Evolutionary conservation across 2,329 filamentous ascomycete species (phyloP).

Genomic region (Dendryphion nanum): DNA sequence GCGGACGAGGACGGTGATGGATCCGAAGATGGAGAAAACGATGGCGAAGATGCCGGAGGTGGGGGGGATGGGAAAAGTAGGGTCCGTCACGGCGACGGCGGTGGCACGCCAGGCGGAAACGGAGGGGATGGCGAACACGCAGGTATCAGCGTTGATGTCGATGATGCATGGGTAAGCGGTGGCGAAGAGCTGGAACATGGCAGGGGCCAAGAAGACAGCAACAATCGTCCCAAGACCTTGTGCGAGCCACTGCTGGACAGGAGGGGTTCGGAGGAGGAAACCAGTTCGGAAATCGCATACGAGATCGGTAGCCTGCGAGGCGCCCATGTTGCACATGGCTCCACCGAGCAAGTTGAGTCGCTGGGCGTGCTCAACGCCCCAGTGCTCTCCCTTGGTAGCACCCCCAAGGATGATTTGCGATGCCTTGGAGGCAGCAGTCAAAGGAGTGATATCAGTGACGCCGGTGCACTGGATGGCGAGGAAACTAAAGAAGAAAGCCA

Average conservation of each 20-base stretch:
- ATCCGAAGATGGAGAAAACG: slow-evolving; percentile 53
- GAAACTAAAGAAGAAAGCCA: slow-evolving; percentile 62
- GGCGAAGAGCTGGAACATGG: slow-evolving; percentile 67
- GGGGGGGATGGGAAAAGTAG: slow-evolving; percentile 54
- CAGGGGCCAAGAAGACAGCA: slow-evolving; percentile 65
- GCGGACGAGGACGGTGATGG: slow-evolving; percentile 53
- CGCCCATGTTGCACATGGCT: slow-evolving; percentile 41
- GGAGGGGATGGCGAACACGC: slow-evolving; percentile 62
- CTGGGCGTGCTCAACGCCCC: slow-evolving; percentile 54
- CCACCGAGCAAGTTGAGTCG: slow-evolving; percentile 66
- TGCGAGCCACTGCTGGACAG: slow-evolving; percentile 65
- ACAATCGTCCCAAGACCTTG: slow-evolving; percentile 63
- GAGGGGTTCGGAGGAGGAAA: slow-evolving; percentile 64
- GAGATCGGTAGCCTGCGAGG: slow-evolving; percentile 36
- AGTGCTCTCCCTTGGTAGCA: slow-evolving; percentile 57
- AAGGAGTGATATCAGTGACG: slow-evolving; percentile 60
- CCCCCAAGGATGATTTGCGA: slow-evolving; percentile 68
- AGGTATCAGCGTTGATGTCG: slow-evolving; percentile 46
- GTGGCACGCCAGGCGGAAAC: slow-evolving; percentile 67
- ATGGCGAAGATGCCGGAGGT: slow-evolving; percentile 59
- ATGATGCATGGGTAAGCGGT: slow-evolving; percentile 68
- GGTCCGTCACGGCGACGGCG: slow-evolving; percentile 60
- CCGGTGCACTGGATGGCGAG: slow-evolving; percentile 61
- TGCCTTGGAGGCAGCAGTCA: slow-evolving; percentile 67
- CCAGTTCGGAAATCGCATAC: slow-evolving; percentile 66